phyloP scores from a whole-genome alignment of 225 moss, liverwort and hornwort species.

The Pleurozium schreberi region DNA sequence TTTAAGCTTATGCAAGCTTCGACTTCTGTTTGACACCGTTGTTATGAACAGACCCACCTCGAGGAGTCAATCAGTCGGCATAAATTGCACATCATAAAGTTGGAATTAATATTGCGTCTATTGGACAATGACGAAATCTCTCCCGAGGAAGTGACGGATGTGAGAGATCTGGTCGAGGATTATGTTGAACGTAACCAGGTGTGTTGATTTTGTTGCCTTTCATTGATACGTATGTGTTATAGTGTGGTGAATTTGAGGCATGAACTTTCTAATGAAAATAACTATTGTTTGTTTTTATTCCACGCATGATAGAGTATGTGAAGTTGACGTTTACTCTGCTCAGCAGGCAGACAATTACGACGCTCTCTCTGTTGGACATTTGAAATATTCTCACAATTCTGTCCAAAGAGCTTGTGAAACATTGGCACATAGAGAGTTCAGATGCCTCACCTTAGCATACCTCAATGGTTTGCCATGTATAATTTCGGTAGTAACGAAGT shows the following conservation, averaged over 20 bases:
- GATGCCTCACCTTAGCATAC: not conserved
- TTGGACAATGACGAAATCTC: constrained; percentile 94
- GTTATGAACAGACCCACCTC: constrained; percentile 53
- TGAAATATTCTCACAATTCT: not conserved
- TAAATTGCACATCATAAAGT: constrained; percentile 73
- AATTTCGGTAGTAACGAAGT: not conserved
- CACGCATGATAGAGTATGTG: not conserved
- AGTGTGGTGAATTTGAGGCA: not conserved
- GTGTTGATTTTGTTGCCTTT: not conserved
- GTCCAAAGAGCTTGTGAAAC: not conserved
- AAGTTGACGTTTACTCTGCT: not conserved
- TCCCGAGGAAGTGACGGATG: constrained; percentile 84
- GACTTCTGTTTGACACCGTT: not conserved
- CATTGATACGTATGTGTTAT: not conserved
- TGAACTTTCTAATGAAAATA: not conserved
- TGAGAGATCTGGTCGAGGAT: constrained; percentile 85
- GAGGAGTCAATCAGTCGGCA: constrained; percentile 88
- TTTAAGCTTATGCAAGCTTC: not conserved
- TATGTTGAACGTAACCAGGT: constrained; percentile 99
- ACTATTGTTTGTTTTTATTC: not conserved
- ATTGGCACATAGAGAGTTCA: not conserved
- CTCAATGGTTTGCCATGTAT: not conserved
- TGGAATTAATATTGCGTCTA: constrained; percentile 80
- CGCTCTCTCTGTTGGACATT: not conserved
- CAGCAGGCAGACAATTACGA: not conserved